Conservation (phyloP, 192 early-diverging fungal genomes). For the Coemansia sp. region DNA sequence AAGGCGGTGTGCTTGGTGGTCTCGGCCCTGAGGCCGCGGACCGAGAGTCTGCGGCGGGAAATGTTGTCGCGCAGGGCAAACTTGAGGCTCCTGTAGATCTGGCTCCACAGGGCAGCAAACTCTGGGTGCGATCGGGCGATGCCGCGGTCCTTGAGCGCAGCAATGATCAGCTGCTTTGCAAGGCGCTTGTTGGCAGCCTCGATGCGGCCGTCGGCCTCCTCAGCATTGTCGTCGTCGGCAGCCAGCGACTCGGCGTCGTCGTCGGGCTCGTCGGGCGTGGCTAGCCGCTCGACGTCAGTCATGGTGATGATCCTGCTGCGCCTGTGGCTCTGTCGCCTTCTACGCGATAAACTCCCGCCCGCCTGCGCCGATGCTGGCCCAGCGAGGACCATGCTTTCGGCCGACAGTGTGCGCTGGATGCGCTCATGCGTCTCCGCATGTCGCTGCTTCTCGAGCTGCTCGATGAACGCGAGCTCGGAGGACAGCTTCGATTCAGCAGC, state of each 20-base stretch:
- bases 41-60: slow-evolving; percentile 16
- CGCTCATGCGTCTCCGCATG: slow-evolving; percentile 25
- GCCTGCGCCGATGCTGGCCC: not conserved
- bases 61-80: slow-evolving; percentile 46
- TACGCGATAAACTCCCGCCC: slow-evolving; percentile 4
- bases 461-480: slow-evolving; percentile 29
- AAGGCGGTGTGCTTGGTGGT: slow-evolving; percentile 46
- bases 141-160: slow-evolving; percentile 47
- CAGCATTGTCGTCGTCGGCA: not conserved
- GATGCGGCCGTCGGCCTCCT: not conserved
- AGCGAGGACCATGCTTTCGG: slow-evolving; percentile 18
- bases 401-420: slow-evolving; percentile 38
- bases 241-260: not conserved
- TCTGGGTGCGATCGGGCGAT: slow-evolving; percentile 38
- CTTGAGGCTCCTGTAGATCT: slow-evolving; percentile 54
- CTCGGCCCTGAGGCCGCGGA: slow-evolving; percentile 36
- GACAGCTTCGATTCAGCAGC: not conserved
- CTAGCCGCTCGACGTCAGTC: slow-evolving; percentile 40
- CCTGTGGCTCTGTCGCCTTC: slow-evolving; percentile 7
- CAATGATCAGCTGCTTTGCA: slow-evolving; percentile 52
- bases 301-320: slow-evolving; percentile 37
- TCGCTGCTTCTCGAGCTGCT: slow-evolving; percentile 14
- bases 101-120: slow-evolving; percentile 53
- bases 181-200: slow-evolving; percentile 42
- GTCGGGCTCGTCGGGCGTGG: not conserved